Percentiles rank a stretch among this genome's conserved stretches.
These are phyloP conservation scores for Ramaria rubella DNA, from an alignment of 768 basidiomycete genomes.

Conservation along the genomic window DNA sequence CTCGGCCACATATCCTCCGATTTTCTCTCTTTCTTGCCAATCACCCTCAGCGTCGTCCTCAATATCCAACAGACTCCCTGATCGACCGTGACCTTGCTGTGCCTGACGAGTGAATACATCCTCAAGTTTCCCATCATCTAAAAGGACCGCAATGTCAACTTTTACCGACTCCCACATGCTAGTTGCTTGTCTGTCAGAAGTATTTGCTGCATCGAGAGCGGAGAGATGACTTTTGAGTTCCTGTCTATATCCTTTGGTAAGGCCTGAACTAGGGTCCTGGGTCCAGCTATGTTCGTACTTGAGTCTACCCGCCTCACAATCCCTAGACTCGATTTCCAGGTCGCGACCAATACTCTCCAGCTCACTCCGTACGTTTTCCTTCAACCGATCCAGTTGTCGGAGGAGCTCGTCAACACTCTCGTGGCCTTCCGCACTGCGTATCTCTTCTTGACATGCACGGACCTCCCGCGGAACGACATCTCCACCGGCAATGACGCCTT, in stretches of 20 bases:
- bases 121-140: conserved; percentile 50
- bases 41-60: conserved; percentile 62
- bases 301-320: conserved; percentile 84
- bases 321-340: conserved; percentile 75
- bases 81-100: conserved; percentile 29
- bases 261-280: conserved; percentile 71
- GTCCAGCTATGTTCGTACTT: conserved; percentile 84
- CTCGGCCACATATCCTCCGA: conserved; percentile 58
- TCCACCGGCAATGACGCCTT: conserved; percentile 49
- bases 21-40: conserved; percentile 55
- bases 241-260: conserved; percentile 63
- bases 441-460: conserved; percentile 67
- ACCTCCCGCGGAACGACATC: conserved; percentile 55
- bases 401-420: conserved; percentile 64
- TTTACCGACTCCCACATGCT: conserved; percentile 65
- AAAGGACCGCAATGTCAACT: conserved; percentile 56
- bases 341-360: conserved; percentile 58
- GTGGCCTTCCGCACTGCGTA: conserved; percentile 57
- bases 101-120: conserved; percentile 51
- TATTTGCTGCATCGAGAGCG: conserved; percentile 68
- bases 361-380: conserved; percentile 48
- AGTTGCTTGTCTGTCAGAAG: conserved; percentile 72
- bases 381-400: conserved; percentile 50
- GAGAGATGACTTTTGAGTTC: conserved; percentile 72
- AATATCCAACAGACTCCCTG: conserved; percentile 60